These are phyloP conservation scores for Ascochyta rabiei DNA, from an alignment of 2,329 filamentous ascomycete species.

Conservation along the genomic window DNA sequence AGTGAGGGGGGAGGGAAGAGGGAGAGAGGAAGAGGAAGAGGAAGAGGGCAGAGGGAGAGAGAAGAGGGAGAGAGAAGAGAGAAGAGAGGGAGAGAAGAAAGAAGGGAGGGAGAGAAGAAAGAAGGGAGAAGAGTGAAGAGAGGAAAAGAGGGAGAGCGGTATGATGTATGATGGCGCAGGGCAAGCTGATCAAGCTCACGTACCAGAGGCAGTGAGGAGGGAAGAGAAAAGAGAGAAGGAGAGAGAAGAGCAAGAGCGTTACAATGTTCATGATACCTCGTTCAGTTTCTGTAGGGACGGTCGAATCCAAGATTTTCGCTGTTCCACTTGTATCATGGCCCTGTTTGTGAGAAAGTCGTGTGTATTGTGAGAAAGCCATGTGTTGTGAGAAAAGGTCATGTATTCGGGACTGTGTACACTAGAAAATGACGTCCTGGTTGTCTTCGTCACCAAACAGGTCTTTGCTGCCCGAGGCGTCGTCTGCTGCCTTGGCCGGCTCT, in stretches of 20 bases:
- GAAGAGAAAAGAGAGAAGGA: background rate
- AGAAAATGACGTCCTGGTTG: constrained; percentile 88
- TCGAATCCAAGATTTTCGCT: background rate
- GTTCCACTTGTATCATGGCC: too few species aligned
- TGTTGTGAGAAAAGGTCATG: too few species aligned
- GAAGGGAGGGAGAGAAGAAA: too few species aligned
- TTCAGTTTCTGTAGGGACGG: background rate
- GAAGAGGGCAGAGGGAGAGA: background rate
- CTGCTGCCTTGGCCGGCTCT: constrained; percentile 18
- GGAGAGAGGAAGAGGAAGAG: too few species aligned
- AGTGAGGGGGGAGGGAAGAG: constrained; percentile 55
- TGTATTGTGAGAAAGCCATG: too few species aligned
- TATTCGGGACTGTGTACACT: background rate
- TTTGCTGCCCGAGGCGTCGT: constrained; percentile 53
- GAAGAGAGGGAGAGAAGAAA: too few species aligned
- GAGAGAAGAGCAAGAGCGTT: constrained; percentile 14
- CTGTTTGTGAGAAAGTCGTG: too few species aligned
- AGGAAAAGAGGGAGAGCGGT: constrained; percentile 15
- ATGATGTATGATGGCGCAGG: too few species aligned
- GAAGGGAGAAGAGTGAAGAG: background rate
- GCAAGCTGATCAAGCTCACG: too few species aligned
- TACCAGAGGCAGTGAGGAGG: too few species aligned
- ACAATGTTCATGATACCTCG: constrained; percentile 36
- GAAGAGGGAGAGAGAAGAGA: constrained; percentile 6
- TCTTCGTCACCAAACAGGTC: constrained; percentile 78